Percentiles rank a stretch among this genome's conserved stretches.
These are phyloP conservation scores for Cyathus pygmaeus DNA, from an alignment of 1,284 basidiomycete genomes.

Conservation along the genomic window DNA sequence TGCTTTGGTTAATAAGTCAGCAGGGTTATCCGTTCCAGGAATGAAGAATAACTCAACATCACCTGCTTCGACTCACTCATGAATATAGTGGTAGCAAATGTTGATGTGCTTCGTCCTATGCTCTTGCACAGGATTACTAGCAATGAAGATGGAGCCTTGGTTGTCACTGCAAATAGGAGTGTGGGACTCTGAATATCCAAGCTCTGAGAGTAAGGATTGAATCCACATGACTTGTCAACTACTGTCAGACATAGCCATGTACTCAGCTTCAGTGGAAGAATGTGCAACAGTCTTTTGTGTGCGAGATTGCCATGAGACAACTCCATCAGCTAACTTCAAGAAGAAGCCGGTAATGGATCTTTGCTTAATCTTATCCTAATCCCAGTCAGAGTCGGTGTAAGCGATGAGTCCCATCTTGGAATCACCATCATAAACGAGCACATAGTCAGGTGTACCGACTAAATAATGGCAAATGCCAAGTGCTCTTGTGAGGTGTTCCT, in stretches of 20 bases:
- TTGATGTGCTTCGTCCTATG: slow-evolving; percentile 53
- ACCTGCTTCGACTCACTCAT: slow-evolving; percentile 21
- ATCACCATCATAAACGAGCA: too few relatives aligned
- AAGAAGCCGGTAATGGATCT: slow-evolving; percentile 30
- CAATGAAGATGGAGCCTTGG: slow-evolving; percentile 43
- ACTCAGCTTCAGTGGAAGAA: slow-evolving; percentile 45
- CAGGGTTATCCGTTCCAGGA: too few relatives aligned
- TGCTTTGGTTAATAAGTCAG: too few relatives aligned
- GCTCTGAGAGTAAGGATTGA: slow-evolving; percentile 24
- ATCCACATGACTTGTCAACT: slow-evolving; percentile 33
- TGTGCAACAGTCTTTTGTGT: slow-evolving; percentile 33
- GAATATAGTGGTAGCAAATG: slow-evolving; percentile 46
- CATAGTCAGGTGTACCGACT: not conserved
- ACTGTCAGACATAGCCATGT: slow-evolving; percentile 37
- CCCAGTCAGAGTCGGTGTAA: slow-evolving; percentile 38
- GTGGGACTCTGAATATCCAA: slow-evolving; percentile 12
- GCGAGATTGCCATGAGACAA: slow-evolving; percentile 34
- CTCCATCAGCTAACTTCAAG: slow-evolving; percentile 21
- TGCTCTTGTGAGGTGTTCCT: not conserved
- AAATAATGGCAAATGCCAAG: not conserved
- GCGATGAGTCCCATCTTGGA: too few relatives aligned
- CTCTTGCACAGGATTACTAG: slow-evolving; percentile 37
- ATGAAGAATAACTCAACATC: too few relatives aligned
- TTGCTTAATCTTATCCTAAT: slow-evolving; percentile 10
- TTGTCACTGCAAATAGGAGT: slow-evolving; percentile 44